Base-by-base conservation (phyloP, 2,329 filamentous ascomycete genomes). In the Pseudogymnoascus sp. region DNA sequence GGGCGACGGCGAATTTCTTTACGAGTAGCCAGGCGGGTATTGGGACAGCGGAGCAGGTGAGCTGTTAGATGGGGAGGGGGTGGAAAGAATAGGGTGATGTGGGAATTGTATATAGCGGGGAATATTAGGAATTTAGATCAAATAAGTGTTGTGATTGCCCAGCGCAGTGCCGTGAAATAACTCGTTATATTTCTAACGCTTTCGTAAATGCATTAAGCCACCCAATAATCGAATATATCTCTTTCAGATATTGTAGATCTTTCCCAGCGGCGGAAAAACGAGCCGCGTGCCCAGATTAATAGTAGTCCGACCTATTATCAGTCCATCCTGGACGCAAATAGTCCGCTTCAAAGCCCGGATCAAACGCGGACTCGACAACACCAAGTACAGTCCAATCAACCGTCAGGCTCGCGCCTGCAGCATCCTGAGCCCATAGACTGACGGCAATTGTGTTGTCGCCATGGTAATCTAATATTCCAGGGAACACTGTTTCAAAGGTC, bases 391-490 rank as follows among this genome's bases (percentile, higher is more conserved):
- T 75, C 78, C 82, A 80, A 40, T 78, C 77, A 3, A 85, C 70
- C 12, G 59, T 62, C 1, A 68, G 62, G 16, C 60, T 66, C 16
- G 62, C 68, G 16, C 67, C 67, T 28, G 56, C 42, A 6, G 63
- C 23, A 21, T 63, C 62, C 44, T 67, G 82, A 7, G 82, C 81
- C 85, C 85, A 87, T 0, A 87, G 73, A 14, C 80, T 83, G 11
- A 86, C 70, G 0, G 75, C 79, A 61, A 87, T 77, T 0, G 81
- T 83, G 65, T 87, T 87, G 7, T 81, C 75, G 0, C 84, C 84
- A 5, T 73, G 72, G 64, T 86, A 84, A 68, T 86, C 77, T 7
- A 86, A 71, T 4, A 87, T 75, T 0, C 84, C 84, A 0, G 81
- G 80, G 1, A 82, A 84, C 1, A 87, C 81, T 65, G 40, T 38